Percentiles rank a stretch among this genome's conserved stretches.
These are phyloP conservation scores for Venturia pyrina DNA, from an alignment of 2,329 filamentous ascomycete genomes.

Conservation along the genomic window DNA sequence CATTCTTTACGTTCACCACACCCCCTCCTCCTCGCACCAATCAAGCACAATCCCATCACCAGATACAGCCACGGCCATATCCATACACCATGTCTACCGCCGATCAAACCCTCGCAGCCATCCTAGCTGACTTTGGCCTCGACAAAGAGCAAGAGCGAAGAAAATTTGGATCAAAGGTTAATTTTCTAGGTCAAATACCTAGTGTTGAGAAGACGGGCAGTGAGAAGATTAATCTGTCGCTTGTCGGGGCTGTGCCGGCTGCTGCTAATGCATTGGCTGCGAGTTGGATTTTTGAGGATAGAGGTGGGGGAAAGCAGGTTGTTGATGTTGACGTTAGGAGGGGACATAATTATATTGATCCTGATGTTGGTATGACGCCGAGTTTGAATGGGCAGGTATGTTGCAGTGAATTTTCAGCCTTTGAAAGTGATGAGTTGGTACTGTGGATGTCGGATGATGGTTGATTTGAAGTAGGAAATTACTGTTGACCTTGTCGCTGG, in stretches of 20 bases:
- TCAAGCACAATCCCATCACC: background rate
- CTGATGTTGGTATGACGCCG: background rate
- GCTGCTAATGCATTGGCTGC: background rate
- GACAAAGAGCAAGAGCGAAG: background rate
- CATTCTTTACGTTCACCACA: background rate
- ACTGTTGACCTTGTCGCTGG: background rate
- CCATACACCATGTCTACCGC: background rate
- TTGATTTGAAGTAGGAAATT: background rate
- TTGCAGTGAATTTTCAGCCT: background rate
- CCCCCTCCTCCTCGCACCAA: background rate
- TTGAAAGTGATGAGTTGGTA: background rate
- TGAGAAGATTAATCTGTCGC: background rate
- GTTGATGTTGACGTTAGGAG: background rate
- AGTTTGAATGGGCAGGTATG: background rate
- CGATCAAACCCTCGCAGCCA: background rate
- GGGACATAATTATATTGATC: slow-evolving; percentile 3
- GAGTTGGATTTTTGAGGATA: background rate
- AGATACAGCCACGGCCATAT: background rate
- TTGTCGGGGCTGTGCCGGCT: background rate
- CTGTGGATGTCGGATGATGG: no score
- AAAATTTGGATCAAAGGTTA: background rate
- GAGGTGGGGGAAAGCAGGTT: background rate
- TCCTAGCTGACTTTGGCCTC: background rate
- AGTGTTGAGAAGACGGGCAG: background rate
- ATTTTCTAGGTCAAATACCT: background rate